phyloP scores from a whole-genome alignment of 2,329 filamentous ascomycete genomes.

The Colletotrichum sojae region DNA sequence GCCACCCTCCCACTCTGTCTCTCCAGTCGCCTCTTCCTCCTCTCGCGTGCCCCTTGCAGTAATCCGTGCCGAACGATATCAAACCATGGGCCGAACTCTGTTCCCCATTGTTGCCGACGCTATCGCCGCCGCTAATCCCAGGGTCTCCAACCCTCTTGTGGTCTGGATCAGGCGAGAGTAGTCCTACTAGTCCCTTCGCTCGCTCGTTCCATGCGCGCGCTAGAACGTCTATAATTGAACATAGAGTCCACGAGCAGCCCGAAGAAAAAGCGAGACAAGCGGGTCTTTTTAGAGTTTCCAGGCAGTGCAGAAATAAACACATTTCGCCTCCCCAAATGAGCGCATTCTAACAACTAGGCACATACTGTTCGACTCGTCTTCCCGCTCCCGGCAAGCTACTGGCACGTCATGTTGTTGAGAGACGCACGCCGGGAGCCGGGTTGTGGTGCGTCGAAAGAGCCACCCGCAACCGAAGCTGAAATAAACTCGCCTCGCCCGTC shows the following conservation, averaged over 20 bases:
- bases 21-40: neutral
- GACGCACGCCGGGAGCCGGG: neutral
- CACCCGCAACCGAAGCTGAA: neutral
- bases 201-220: constrained; percentile 10
- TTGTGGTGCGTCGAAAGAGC: neutral
- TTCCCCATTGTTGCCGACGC: constrained; percentile 9
- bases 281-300: neutral
- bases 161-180: constrained; percentile 3
- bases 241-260: neutral
- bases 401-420: neutral
- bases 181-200: neutral
- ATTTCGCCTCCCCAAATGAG: neutral
- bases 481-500: neutral
- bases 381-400: neutral
- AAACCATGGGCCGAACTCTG: constrained; percentile 35
- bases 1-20: neutral
- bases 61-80: constrained; percentile 14
- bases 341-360: neutral
- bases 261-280: neutral
- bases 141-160: neutral
- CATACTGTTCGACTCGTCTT: neutral
- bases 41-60: neutral
- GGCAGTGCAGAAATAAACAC: neutral
- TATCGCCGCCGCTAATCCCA: neutral
- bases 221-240: constrained; percentile 4